Conservation (phyloP, 805 yeast genomes). For the Wickerhamiella qilinensis region DNA sequence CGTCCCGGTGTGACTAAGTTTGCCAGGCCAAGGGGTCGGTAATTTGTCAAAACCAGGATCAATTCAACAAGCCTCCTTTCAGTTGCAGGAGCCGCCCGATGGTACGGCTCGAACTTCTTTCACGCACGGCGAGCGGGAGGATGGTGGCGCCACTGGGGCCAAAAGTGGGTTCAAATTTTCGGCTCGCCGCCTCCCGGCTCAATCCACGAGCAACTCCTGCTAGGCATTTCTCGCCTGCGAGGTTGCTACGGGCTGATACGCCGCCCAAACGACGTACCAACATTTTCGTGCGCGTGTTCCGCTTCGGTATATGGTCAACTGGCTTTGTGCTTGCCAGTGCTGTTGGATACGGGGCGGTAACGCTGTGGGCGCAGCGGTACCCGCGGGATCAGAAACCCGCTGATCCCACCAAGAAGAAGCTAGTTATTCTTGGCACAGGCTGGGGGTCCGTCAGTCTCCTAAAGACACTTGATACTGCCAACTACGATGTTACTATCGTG, state of each 20-base stretch:
- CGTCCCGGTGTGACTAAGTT: too few relatives aligned
- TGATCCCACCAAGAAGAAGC: conserved; percentile 52
- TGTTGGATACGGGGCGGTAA: conserved; percentile 44
- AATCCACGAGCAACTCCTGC: too few relatives aligned
- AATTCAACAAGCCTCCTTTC: too few relatives aligned
- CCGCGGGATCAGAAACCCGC: conserved; percentile 26
- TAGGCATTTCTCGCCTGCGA: background rate
- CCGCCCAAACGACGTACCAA: background rate
- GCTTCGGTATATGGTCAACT: conserved; percentile 2
- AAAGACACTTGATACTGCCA: conserved; percentile 69
- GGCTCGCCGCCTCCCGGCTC: too few relatives aligned
- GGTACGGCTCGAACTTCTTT: background rate
- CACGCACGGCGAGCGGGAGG: background rate
- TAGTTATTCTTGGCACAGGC: conserved; percentile 62
- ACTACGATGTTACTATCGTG: conserved; percentile 76
- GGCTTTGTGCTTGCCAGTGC: conserved; percentile 22
- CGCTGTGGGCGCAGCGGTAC: conserved; percentile 23
- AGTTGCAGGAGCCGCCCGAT: background rate
- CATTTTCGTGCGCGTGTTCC: conserved; percentile 1
- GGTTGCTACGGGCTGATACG: background rate
- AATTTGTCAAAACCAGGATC: background rate
- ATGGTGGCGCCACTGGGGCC: background rate
- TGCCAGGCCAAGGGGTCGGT: too few relatives aligned
- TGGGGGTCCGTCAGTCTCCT: conserved; percentile 87
- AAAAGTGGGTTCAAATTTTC: too few relatives aligned